Evolutionary conservation across 192 early-diverging fungal species (phyloP).

Genomic region (Jimgerdemannia flammicorona): DNA sequence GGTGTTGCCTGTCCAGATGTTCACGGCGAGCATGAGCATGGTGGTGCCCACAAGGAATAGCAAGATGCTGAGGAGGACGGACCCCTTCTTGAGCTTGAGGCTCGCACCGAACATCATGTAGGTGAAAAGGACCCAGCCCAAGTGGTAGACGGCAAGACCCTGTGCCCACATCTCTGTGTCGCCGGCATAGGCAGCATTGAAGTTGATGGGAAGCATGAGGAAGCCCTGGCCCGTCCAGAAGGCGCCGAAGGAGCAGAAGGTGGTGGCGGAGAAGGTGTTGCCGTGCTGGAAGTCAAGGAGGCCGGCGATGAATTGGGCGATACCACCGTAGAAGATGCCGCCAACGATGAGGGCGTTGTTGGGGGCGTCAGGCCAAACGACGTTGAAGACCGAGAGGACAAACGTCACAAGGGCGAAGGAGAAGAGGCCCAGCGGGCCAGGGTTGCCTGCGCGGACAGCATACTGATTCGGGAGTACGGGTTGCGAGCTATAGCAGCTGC

Average conservation of each 20-base stretch:
- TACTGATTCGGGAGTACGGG: no score
- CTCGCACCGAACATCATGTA: conserved; percentile 9
- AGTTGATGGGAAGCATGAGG: conserved; percentile 18
- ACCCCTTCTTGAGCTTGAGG: conserved; percentile 15
- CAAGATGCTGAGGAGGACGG: conserved; percentile 11
- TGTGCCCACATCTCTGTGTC: background rate
- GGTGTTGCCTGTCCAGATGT: background rate
- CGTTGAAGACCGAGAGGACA: conserved; percentile 10
- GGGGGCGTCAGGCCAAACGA: conserved; percentile 11
- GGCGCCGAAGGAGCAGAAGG: conserved; percentile 24
- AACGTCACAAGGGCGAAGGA: conserved; percentile 21
- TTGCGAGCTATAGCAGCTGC: no score
- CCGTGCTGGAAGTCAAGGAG: conserved; percentile 17
- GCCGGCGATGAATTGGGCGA: conserved; percentile 18
- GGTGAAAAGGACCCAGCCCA: conserved; percentile 17
- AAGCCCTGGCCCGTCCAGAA: conserved; percentile 27
- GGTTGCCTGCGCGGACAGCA: background rate
- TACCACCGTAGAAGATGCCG: conserved; percentile 23
- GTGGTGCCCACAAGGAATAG: conserved; percentile 22
- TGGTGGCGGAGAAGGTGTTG: conserved; percentile 17
- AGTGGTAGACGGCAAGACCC: conserved; percentile 14
- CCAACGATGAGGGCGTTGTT: conserved; percentile 10
- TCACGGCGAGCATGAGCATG: conserved; percentile 13
- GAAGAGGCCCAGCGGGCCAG: conserved; percentile 7
- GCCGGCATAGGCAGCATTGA: conserved; percentile 2